phyloP scores from a whole-genome alignment of 148 eudicot genomes.

The Rhododendron henanense region DNA sequence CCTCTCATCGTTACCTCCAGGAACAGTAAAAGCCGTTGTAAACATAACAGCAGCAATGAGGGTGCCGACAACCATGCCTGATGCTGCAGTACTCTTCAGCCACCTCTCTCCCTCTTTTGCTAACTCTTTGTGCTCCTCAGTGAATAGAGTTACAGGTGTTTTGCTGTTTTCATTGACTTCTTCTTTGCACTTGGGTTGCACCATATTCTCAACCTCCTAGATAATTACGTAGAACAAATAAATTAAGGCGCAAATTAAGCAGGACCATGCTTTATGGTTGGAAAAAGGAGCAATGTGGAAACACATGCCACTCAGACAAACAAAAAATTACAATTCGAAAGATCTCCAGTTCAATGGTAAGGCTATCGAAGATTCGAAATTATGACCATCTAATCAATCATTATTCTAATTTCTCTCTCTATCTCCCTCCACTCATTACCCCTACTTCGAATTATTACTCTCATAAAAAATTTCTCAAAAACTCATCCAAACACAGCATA shows the following conservation, averaged over 20 bases:
- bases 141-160: conserved; percentile 16
- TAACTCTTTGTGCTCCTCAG: conserved; percentile 23
- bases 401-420: no score
- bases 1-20: conserved; percentile 25
- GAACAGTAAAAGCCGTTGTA: conserved; percentile 27
- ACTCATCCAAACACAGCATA: no score
- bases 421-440: no score
- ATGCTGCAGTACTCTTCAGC: conserved; percentile 28
- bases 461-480: no score
- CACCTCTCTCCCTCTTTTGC: conserved; percentile 25
- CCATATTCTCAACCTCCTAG: conserved; percentile 28
- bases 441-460: no score
- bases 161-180: conserved; percentile 7
- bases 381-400: no score
- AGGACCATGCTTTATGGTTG: background rate
- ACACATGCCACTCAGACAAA: no score
- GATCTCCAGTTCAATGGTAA: no score
- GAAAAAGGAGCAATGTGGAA: no score
- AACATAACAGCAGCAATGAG: conserved; percentile 31
- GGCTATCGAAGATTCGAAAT: no score
- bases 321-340: no score
- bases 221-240: background rate
- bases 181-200: conserved; percentile 21
- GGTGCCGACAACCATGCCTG: conserved; percentile 26
- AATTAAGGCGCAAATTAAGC: background rate